These are phyloP conservation scores for Carex sylvatica DNA, from an alignment of 202 grass and related monocot species.

Conservation along the genomic window DNA sequence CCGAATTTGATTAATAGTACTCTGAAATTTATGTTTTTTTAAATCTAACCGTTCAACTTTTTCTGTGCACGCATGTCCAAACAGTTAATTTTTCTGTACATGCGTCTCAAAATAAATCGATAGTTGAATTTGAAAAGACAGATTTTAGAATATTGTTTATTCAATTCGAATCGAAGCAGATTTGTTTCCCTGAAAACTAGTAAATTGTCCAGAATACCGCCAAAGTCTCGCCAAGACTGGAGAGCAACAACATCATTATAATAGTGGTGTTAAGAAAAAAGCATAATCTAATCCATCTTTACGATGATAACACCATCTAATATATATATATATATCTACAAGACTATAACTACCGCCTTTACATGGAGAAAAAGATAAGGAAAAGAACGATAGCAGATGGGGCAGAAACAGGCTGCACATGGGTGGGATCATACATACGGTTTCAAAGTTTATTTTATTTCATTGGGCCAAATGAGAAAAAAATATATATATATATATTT, in stretches of 20 bases:
- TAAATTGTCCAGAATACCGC: background rate
- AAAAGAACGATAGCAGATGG: slow-evolving; percentile 9
- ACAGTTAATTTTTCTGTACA: no score
- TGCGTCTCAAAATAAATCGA: no score
- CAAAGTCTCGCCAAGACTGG: background rate
- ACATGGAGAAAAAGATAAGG: background rate
- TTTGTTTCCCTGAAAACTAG: no score
- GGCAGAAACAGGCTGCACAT: slow-evolving; percentile 21
- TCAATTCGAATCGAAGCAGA: no score
- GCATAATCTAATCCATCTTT: slow-evolving; percentile 21
- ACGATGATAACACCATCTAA: slow-evolving; percentile 22
- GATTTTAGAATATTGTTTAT: no score
- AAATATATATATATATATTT: no score
- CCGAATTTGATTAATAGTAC: no score
- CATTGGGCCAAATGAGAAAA: background rate
- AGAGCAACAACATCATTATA: background rate
- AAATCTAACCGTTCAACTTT: no score
- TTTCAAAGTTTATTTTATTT: slow-evolving; percentile 22
- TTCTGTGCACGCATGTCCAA: no score
- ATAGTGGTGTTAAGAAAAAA: background rate
- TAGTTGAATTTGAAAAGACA: no score
- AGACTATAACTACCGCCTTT: slow-evolving; percentile 3
- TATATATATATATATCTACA: background rate
- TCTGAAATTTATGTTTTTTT: no score
- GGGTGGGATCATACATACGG: slow-evolving; percentile 24